Evolutionary conservation across 768 basidiomycete species (phyloP), one percentile per base, ranked within the genome.

Genomic region (Amanita polypyramis): DNA sequence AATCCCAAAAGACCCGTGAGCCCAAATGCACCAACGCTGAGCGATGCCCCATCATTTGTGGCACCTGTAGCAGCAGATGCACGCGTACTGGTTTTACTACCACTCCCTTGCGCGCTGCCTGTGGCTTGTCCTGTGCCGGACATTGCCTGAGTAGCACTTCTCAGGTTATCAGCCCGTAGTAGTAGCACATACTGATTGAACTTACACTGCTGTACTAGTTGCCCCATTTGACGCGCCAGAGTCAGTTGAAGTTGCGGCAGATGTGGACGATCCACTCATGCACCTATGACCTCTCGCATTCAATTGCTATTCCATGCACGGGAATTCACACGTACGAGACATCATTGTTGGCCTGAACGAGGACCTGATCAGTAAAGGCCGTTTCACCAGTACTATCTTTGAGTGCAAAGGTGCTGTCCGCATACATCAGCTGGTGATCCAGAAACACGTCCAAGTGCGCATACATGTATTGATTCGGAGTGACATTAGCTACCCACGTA

Each of bases 401-500:
- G 53, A 83, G 50, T 10, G 57, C 57, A 29, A 76, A 54, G n/a
- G 74, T 74, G 54, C 84, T 87, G 43, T 10, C 53, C 20, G 6
- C 29, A 52, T 12, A n/a, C n/a, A 49, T 7, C 48, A 23, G 17
- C 14, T 38, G 32, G 20, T 42, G 0, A 40, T 21, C 10, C 6
- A 4, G 41, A 34, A 43, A 14, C 7, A 44, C 17, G 21, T 11
- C 15, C 17, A 4, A 20, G 12, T 19, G 19, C 14, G 63, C 73
- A 53, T 55, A 85, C 83, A 82, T 67, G 27, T 54, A 50, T 12
- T 71, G 72, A 19, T 69, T 70, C 1, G 61, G 38, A 0, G 54
- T 51, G 8, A 84, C 54, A 55, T 81, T 69, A 34, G 76, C 77
- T 5, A 29, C 56, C 82, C 82, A 87, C 4, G 80, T 80, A 50